Evolutionary conservation across 116 monocot species (phyloP), one percentile per base, ranked within the genome.

Genomic region (Zostera marina): DNA sequence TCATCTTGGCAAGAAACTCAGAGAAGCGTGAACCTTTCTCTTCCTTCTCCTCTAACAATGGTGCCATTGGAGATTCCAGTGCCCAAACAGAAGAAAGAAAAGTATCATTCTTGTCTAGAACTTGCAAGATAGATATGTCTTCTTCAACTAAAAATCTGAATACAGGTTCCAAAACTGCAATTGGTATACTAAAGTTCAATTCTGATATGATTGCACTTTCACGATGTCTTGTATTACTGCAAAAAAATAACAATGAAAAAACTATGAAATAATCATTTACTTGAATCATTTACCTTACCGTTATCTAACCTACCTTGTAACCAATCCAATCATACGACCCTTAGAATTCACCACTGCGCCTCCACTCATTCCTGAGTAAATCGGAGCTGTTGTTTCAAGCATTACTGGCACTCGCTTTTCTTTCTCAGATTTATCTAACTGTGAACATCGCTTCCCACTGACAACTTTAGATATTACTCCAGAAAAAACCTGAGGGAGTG

Each of bases 331-430:
- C 81, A 94, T 77, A 47, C 16, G 73, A 60, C 88, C 81, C 62
- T 85, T 48, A 26, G 73, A 74, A 68, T 77, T 76, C 6, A 94
- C 47, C 53, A 94, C 73, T 63, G 79, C 88, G 23, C 88, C 94
- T 32, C 94, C 88, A 72, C 94, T 88, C 20, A 84, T 84, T 65
- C 94, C 94, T 73, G 88, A 79, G 77, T 94, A 85, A 51, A 94
- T 80, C 54, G 81, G 75, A 66, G 94, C 94, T 42, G 88, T 94
- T 65, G 94, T 94, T 68, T 94, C 77, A 59, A 88, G 73, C 88
- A 94, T 88, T 52, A 85, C 71, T 47, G 94, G 88, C 13, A 74
- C 25, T 32, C 1, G 13, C 21, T 61, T 47, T 17, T 57, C 53
- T 21, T 44, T 12, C 22, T 63, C 22, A 1, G 12, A 9, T 8